Base-by-base conservation (phyloP, 1,139 yeast genomes). In the Magnusiomyces fungicola region DNA sequence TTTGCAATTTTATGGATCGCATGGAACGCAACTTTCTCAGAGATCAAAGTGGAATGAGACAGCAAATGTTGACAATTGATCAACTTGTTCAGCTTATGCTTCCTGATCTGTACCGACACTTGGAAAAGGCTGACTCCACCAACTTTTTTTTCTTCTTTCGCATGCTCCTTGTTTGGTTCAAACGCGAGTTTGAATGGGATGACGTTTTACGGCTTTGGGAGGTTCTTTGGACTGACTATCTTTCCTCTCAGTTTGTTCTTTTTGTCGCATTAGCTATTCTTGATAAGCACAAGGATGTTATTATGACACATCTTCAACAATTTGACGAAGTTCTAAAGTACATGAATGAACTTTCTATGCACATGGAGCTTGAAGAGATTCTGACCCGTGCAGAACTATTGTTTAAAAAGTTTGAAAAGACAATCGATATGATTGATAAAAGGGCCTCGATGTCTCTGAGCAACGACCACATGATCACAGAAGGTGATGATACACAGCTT, bases 21-120 rank as follows among this genome's bases (percentile, higher is more conserved):
- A 89, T 92, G 97, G 97, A 92, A 65, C 74, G 97, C 50, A 94
- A 92, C 66, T 92, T 90, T 64, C 71, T 90, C 30, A 76, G 95
- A 49, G 96, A 89, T 63, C 96, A 90, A 65, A 77, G 87, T 40
- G 98, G 98, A 0, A 92, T 92, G 85, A 83, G 88, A 59, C 78
- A 78, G 48, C 98, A 92, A 67, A 81, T 94, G 83, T 69, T 79
- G 25, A 80, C 94, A 0, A 72, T 92, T 55, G 88, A 86, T 57
- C 92, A 88, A 57, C 69, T 92, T 42, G 84, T 87, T 16, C 95
- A 86, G 59, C 80, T 92, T 55, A 85, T 90, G 94, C 69, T 89
- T 41, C 98, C 98, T 1, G 76, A 81, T 49, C 70, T 92, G 48
- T 89, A 84, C 64, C 73, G 79, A 38, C 98, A 94, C 65, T 71